Evolutionary conservation across 2,329 filamentous ascomycete species (phyloP), one percentile per base, ranked within the genome.

Genomic region (Fusarium duplospermum): DNA sequence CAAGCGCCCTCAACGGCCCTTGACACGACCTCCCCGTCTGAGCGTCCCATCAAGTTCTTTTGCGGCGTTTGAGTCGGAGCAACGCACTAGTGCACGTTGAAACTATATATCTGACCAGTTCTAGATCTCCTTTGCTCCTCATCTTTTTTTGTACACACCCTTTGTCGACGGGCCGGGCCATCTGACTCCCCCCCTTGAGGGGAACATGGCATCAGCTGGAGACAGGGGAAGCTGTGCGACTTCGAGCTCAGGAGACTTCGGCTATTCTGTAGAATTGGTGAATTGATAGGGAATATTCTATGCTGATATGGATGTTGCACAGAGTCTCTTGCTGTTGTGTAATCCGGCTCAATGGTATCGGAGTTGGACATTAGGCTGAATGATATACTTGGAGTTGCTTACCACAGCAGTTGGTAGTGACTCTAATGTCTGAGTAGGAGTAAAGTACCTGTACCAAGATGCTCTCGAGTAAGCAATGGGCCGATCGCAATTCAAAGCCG

Each of bases 21-120:
- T 31, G 45, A 22, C 47, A 29, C 45, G 13, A 36, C 54, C 62
- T 67, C 59, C 70, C 47, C 59, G 54, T 70, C 69, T 57, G 61
- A 72, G 62, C 61, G 42, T 36, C 22, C 42, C 24, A 33, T 35
- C 70, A 50, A 47, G 14, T 62, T 62, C 33, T 29, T 71, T 54
- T 47, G 54, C 33, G 58, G 36, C 33, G 18, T 62, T 66, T 45
- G 54, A 52, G 47, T 52, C 42, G 50, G 54, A 67, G 16, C 56
- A 33, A 62, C 27, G 27, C 52, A 56, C 62, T 72, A 72, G 24
- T 7, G 31, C n/a, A 29, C 29, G 24, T 64, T 31, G 62, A n/a
- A 64, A 73, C 31, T 71, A 13, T 59, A 70, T 73, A 56, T 71
- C 56, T 68, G 13, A 73, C 67, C 67, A 71, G 71, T 68, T 71